Evolutionary conservation across 2,329 filamentous ascomycete genomes (phyloP).

Genomic region (Ascochyta clinopodiicola): DNA sequence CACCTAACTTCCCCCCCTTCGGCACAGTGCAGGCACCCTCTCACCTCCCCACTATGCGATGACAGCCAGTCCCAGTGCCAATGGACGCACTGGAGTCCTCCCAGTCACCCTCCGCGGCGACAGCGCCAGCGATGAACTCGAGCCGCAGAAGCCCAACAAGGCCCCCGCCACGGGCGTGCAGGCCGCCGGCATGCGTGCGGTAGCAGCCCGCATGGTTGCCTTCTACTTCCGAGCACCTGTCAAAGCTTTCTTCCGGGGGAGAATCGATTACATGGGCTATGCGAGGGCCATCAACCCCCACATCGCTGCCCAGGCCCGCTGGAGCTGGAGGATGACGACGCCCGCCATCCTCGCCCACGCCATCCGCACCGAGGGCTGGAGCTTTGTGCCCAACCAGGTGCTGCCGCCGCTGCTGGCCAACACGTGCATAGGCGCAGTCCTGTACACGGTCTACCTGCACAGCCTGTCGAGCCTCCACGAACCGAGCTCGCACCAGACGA

Average conservation of each 20-base stretch:
- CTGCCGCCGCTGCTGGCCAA: slow-evolving; percentile 78
- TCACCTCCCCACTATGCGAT: slow-evolving; percentile 42
- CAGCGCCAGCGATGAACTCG: slow-evolving; percentile 21
- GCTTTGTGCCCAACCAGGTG: slow-evolving; percentile 77
- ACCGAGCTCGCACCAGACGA: slow-evolving; percentile 65
- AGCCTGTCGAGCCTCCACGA: slow-evolving; percentile 71
- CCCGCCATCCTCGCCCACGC: slow-evolving; percentile 73
- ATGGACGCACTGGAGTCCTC: slow-evolving; percentile 41
- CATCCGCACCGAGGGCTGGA: slow-evolving; percentile 73
- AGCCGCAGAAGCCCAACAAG: slow-evolving; percentile 54
- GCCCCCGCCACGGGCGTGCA: slow-evolving; percentile 75
- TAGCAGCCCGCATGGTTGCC: slow-evolving; percentile 82
- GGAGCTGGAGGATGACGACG: slow-evolving; percentile 71
- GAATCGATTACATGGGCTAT: slow-evolving; percentile 81
- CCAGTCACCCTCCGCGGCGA: slow-evolving; percentile 28
- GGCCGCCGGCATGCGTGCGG: slow-evolving; percentile 80
- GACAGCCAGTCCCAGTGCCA: slow-evolving; percentile 47
- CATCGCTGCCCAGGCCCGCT: slow-evolving; percentile 55
- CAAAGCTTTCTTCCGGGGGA: slow-evolving; percentile 89
- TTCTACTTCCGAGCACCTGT: slow-evolving; percentile 92
- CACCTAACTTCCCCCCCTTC: not conserved
- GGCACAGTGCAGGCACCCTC: slow-evolving; percentile 20
- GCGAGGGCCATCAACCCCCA: slow-evolving; percentile 68
- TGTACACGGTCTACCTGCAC: slow-evolving; percentile 79
- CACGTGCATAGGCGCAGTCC: slow-evolving; percentile 72